Conservation (phyloP, 169 alveolate species). For the Eimeria maxima region DNA sequence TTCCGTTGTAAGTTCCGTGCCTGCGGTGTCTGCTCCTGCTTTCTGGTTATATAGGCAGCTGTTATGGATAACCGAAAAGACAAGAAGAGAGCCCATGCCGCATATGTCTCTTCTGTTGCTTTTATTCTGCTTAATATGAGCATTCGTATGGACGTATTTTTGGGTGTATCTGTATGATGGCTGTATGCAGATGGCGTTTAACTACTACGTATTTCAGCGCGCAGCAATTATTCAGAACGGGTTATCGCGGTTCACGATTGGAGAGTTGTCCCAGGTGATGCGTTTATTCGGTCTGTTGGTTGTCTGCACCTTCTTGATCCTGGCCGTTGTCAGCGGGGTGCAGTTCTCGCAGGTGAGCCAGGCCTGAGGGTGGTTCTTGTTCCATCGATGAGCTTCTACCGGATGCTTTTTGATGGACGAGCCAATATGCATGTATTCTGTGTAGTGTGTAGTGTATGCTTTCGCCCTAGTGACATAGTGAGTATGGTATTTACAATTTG, state of each 20-base stretch:
- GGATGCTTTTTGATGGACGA: background rate
- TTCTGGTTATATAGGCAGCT: background rate
- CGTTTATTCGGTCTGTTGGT: constrained; percentile 55
- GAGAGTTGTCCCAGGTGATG: constrained; percentile 72
- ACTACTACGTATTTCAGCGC: constrained; percentile 65
- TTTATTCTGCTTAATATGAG: background rate
- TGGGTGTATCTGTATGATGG: background rate
- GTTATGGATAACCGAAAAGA: too few relatives aligned
- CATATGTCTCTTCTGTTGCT: background rate
- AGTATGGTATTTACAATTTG: too few relatives aligned
- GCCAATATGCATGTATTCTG: background rate
- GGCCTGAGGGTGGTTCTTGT: background rate
- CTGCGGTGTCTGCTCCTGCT: background rate
- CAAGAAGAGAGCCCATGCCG: too few relatives aligned
- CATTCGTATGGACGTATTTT: background rate
- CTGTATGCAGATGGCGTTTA: constrained; percentile 66
- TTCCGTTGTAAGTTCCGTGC: constrained; percentile 19
- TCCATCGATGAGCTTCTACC: background rate
- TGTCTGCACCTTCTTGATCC: constrained; percentile 50
- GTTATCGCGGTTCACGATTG: constrained; percentile 54
- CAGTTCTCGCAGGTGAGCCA: constrained; percentile 64
- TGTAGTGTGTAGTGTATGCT: background rate
- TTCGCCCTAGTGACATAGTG: too few relatives aligned
- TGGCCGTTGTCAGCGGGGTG: constrained; percentile 64
- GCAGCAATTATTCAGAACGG: constrained; percentile 58